Percentiles rank a stretch among this genome's conserved stretches.
These are phyloP conservation scores for Fomitopsis palustris DNA, from an alignment of 1,284 basidiomycete species.

Conservation along the genomic window DNA sequence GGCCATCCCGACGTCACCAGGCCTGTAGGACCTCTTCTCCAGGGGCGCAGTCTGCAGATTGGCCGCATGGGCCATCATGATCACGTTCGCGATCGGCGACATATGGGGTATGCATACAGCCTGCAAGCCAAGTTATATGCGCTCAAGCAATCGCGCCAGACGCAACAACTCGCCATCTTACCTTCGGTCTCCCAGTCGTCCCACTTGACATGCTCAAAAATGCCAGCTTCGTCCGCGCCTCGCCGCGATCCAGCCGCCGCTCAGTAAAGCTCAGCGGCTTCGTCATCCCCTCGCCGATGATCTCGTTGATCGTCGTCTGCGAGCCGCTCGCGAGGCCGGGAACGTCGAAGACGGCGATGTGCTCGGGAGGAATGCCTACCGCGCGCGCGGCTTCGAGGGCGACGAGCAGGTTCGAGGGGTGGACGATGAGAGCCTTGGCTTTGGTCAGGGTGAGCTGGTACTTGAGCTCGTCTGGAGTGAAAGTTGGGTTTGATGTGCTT, in stretches of 20 bases:
- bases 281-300: conserved; percentile 49
- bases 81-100: conserved; percentile 61
- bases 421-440: conserved; percentile 51
- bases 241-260: conserved; percentile 50
- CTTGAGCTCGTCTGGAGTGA: conserved; percentile 57
- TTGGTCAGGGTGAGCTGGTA: conserved; percentile 54
- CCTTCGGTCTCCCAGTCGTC: conserved; percentile 80
- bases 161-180: conserved; percentile 15
- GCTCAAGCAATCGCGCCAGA: not conserved
- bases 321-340: conserved; percentile 2
- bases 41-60: conserved; percentile 22
- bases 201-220: conserved; percentile 77
- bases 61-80: conserved; percentile 54
- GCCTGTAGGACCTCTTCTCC: conserved; percentile 37
- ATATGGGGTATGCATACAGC: conserved; percentile 73
- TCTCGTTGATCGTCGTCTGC: conserved; percentile 40
- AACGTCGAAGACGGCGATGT: conserved; percentile 50
- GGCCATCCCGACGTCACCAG: conserved; percentile 53
- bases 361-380: conserved; percentile 45
- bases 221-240: conserved; percentile 63
- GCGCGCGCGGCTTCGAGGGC: conserved; percentile 47
- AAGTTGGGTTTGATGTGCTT: conserved; percentile 59
- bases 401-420: conserved; percentile 46
- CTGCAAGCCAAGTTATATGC: conserved; percentile 27
- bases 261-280: conserved; percentile 41